phyloP scores from a whole-genome alignment of 257 asterid genomes.

The Solanum clarkiae region DNA sequence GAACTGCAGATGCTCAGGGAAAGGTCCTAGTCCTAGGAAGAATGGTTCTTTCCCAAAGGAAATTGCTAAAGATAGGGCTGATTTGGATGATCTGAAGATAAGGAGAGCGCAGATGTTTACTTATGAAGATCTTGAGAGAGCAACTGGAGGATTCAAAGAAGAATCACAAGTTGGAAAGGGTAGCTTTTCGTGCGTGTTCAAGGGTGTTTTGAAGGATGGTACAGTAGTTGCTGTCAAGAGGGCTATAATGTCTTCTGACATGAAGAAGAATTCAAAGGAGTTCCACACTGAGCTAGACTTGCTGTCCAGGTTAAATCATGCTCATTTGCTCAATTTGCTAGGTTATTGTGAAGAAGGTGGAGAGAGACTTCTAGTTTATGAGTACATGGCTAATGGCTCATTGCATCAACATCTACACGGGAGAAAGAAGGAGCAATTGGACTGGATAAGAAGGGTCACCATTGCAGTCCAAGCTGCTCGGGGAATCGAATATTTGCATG shows the following conservation, averaged over 20 bases:
- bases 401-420: slow-evolving; percentile 70
- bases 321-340: slow-evolving; percentile 65
- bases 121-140: slow-evolving; percentile 67
- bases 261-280: slow-evolving; percentile 74
- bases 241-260: slow-evolving; percentile 58
- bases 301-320: slow-evolving; percentile 80
- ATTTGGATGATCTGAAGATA: slow-evolving; percentile 56
- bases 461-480: slow-evolving; percentile 93
- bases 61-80: slow-evolving; percentile 42
- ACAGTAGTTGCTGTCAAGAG: slow-evolving; percentile 71
- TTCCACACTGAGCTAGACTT: slow-evolving; percentile 78
- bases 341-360: slow-evolving; percentile 89
- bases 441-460: slow-evolving; percentile 79
- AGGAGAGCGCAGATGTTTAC: slow-evolving; percentile 71
- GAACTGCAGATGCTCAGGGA: slow-evolving; percentile 56
- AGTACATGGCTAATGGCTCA: slow-evolving; percentile 94
- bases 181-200: slow-evolving; percentile 79
- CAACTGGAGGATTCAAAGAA: slow-evolving; percentile 61
- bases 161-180: slow-evolving; percentile 80
- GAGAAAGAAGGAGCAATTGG: slow-evolving; percentile 47
- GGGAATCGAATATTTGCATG: slow-evolving; percentile 83
- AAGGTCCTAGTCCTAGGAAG: slow-evolving; percentile 13
- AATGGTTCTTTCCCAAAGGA: slow-evolving; percentile 31
- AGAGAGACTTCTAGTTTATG: slow-evolving; percentile 77
- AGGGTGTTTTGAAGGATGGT: slow-evolving; percentile 72